These are phyloP conservation scores for Petunia axillaris DNA, from an alignment of 257 asterid species.

Conservation along the genomic window DNA sequence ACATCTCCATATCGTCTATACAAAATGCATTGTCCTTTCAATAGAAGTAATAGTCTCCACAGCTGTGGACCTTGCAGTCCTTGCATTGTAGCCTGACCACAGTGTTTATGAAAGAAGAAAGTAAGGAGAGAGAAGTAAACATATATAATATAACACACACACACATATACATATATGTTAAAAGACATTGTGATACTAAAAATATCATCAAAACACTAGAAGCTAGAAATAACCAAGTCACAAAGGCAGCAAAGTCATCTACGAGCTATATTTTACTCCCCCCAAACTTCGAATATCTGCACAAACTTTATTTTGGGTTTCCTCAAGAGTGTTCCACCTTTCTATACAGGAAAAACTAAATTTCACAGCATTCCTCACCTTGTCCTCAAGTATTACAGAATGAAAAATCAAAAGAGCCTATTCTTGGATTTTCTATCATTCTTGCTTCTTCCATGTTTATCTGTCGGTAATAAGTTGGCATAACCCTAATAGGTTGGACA, in stretches of 20 bases:
- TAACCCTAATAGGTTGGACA: not conserved
- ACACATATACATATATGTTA: not conserved
- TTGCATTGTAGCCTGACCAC: conserved; percentile 86
- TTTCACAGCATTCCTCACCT: not conserved
- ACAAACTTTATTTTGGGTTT: conserved; percentile 19
- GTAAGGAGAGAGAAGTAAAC: not conserved
- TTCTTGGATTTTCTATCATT: not conserved
- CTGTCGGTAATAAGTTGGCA: not conserved
- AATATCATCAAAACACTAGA: not conserved
- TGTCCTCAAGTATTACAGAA: not conserved
- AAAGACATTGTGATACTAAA: not conserved
- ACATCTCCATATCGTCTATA: conserved; percentile 86
- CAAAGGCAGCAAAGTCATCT: not conserved
- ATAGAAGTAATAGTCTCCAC: conserved; percentile 88
- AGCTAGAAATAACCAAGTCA: conserved; percentile 7
- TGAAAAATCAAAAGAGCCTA: conserved; percentile 1
- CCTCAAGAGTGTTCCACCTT: conserved; percentile 10
- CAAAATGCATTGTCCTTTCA: conserved; percentile 95
- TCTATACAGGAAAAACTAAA: conserved; percentile 9
- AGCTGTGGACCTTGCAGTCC: conserved; percentile 97
- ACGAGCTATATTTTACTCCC: conserved; percentile 2
- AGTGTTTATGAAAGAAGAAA: conserved; percentile 2
- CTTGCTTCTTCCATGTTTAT: not conserved
- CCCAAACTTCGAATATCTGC: conserved; percentile 4
- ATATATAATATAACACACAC: not conserved